Base-by-base conservation (phyloP, 2,329 filamentous ascomycete genomes). In the Ophiocordyceps camponoti-leonardi region DNA sequence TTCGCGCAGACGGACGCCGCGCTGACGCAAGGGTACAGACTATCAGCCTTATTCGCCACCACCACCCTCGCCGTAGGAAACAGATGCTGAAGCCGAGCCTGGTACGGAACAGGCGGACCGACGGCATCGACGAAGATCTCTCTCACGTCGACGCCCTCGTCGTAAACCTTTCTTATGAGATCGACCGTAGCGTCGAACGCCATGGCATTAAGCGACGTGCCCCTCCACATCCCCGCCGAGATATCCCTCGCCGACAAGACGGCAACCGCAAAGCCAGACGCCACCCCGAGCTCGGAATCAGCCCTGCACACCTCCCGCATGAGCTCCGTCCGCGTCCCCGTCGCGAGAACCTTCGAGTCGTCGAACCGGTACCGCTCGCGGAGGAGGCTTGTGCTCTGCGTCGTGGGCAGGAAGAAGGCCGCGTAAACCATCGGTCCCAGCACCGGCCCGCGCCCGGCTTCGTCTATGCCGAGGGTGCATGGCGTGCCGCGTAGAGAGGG, bases 41-140 rank as follows among this genome's bases (percentile, higher is more conserved):
- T 86, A 60, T 98, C 90, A 3, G 92, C 90, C 68, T 96, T 96
- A 59, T 88, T 88, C 26, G 83, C 82, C 33, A 90, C 84, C 2
- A 79, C 86, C 54, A 90, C 76, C 49, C 72, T 75, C 39, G 79
- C 65, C 0, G 79, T 81, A 1, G 92, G 90, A 61, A 96, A 96
- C 45, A 93, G 71, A 49, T 79, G 72, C 65, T 90, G 83, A 45
- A 98, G 69, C 58, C 82, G 86, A 57, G 75, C 78, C 68, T 96
- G 88, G 67, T 96, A 94, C 4, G 78, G 68, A 18, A 75, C 78
- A 2, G 90, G 88, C 46, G 73, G 82, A 31, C 90, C 90, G 57
- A 96, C 83, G 2, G 90, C 96, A 65, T 98, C 90, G 58, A 98
- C 88, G 61, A 87, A 98, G 44, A 98, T 84, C 62, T 95, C 86